phyloP scores from a whole-genome alignment of 2,329 filamentous ascomycete species.

The Hortaea werneckii region DNA sequence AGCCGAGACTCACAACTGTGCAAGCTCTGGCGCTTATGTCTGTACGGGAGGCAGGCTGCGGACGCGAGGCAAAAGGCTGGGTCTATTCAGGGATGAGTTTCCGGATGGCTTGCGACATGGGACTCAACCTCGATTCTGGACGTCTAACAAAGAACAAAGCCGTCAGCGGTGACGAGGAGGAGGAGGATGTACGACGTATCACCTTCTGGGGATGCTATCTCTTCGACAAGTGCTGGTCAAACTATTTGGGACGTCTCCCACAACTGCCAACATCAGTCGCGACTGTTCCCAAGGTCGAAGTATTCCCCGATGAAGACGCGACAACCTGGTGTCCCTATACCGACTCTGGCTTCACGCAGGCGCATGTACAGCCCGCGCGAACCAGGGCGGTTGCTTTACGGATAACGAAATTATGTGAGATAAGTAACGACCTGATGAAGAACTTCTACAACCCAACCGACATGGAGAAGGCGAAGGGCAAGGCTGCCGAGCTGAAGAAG shows the following conservation, averaged over 20 bases:
- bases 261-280: constrained; percentile 72
- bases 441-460: constrained; percentile 81
- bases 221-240: constrained; percentile 99
- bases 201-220: constrained; percentile 97
- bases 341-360: constrained; percentile 65
- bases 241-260: constrained; percentile 84
- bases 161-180: constrained; percentile 53
- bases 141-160: constrained; percentile 45
- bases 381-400: constrained; percentile 75
- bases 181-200: constrained; percentile 78
- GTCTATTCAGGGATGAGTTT: constrained; percentile 98
- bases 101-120: constrained; percentile 90
- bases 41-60: constrained; percentile 88
- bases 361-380: constrained; percentile 67
- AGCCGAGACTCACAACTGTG: constrained; percentile 76
- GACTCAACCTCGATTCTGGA: constrained; percentile 73
- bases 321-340: constrained; percentile 82
- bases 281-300: constrained; percentile 79
- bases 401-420: constrained; percentile 76
- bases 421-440: constrained; percentile 78
- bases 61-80: constrained; percentile 90
- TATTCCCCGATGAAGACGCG: constrained; percentile 80
- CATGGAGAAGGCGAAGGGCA: constrained; percentile 54
- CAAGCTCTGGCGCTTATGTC: constrained; percentile 94
- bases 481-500: constrained; percentile 79